A percentile compares a stretch with the other conserved stretches of the same genome.
phyloP scores from a whole-genome alignment of 2,329 filamentous ascomycete genomes.

The Fusarium nanum region DNA sequence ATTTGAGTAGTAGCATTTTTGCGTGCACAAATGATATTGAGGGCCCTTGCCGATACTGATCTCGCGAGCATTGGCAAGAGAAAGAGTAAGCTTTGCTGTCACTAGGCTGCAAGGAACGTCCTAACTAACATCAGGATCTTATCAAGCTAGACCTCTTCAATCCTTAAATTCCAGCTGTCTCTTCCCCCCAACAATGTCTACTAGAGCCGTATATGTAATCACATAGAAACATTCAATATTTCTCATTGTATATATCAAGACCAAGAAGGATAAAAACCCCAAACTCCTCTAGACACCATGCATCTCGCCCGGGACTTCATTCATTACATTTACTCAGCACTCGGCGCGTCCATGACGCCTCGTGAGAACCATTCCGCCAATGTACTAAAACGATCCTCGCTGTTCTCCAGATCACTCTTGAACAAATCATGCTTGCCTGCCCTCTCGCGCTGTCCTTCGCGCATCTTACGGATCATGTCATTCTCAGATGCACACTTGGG shows the following conservation, averaged over 20 bases:
- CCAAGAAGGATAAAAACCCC: background rate
- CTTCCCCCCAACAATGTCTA: background rate
- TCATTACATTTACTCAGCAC: conserved; percentile 44
- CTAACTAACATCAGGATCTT: no score
- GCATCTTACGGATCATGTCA: conserved; percentile 87
- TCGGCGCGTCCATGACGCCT: conserved; percentile 78
- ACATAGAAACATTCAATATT: conserved; percentile 11
- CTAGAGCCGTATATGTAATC: background rate
- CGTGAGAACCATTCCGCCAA: conserved; percentile 95
- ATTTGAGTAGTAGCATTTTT: conserved; percentile 22
- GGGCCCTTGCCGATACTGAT: no score
- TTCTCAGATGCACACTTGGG: conserved; percentile 87
- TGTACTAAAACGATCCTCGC: conserved; percentile 87
- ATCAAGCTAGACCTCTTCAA: no score
- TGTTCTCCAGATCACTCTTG: conserved; percentile 78
- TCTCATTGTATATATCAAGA: background rate
- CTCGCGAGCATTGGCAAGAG: no score
- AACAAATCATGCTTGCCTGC: conserved; percentile 92
- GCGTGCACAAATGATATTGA: background rate
- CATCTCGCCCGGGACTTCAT: conserved; percentile 6
- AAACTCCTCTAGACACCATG: conserved; percentile 40
- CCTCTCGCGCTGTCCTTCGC: conserved; percentile 86
- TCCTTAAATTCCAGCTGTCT: background rate
- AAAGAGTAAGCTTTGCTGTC: no score
- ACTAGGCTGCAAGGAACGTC: no score